Evolutionary conservation across 2,329 filamentous ascomycete genomes (phyloP), one percentile per base, ranked within the genome.

Genomic region (Fulvia fulva): DNA sequence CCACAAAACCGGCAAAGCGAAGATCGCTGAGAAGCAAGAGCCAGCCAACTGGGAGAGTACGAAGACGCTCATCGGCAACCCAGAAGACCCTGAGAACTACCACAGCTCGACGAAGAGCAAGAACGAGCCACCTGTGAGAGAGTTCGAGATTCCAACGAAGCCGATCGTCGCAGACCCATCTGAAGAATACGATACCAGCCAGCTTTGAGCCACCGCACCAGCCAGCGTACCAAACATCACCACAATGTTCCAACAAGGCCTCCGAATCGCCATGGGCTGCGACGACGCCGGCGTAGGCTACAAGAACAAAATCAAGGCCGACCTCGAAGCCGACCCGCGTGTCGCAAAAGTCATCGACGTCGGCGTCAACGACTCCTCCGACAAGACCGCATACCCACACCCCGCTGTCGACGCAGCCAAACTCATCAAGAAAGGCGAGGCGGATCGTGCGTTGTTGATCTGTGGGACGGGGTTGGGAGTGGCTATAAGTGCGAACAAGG

Each of bases 401-500:
- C 83, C 89, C 43, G 90, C 90, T 58, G 88, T 90, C 43, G 83
- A 84, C 41, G 90, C 89, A 5, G 88, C 88, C 44, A 79, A 82
- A 60, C 78, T 88, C 37, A 82, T 89, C 11, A 79, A 81, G 3
- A 73, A 78, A 5, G 87, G 86, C 45, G 80, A 85, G 68, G 87
- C 83, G 53, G 90, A 95, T 75, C 87, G 90, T 54, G 90, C 89
- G 0, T 80, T 95, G 37, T 77, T 91, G 44, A 90, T 95, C 77
- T 95, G 90, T 76, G 90, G 91, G 2, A 95, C 91, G 0, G 91
- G 91, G 0, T 82, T 96, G 7, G 91, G 91, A 21, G 91, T 96
- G 7, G 90, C 91, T 67, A 95, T 95, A 71, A 78, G 84, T n/a
- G 91, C 91, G 65, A 95, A 95, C 81, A 95, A 95, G 75, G 85